Percentiles rank a stretch among this genome's conserved stretches.
Conservation (phyloP, 1,284 basidiomycete species). For the Ustilago xerochloae region DNA sequence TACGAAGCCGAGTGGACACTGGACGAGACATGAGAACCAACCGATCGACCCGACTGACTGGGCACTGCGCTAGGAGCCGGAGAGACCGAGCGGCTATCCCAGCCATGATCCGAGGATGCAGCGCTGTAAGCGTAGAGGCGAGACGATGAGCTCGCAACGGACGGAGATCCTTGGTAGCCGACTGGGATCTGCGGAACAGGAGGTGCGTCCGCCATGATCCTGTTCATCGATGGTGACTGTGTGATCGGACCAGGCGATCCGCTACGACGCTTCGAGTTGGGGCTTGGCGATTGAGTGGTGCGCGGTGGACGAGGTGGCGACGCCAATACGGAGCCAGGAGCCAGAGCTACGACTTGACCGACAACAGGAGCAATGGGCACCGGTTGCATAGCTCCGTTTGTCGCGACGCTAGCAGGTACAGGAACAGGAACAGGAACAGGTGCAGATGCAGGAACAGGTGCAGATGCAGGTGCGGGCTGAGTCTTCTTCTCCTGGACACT, state of each 20-base stretch:
- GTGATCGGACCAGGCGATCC: conserved; percentile 14
- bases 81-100: conserved; percentile 40
- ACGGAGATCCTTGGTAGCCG: conserved; percentile 22
- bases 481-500: conserved; percentile 25
- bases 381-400: background rate
- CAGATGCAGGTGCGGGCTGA: conserved; percentile 6
- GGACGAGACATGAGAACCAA: conserved; percentile 53
- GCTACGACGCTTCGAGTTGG: conserved; percentile 27
- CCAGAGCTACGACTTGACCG: conserved; percentile 13
- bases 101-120: conserved; percentile 27
- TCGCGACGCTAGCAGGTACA: background rate
- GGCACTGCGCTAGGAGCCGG: conserved; percentile 48
- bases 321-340: conserved; percentile 15
- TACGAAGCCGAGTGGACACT: conserved; percentile 42
- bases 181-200: conserved; percentile 47
- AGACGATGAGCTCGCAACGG: conserved; percentile 41
- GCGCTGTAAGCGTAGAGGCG: conserved; percentile 35
- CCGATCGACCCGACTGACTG: conserved; percentile 47
- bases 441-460: background rate
- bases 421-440: background rate
- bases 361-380: conserved; percentile 9
- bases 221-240: conserved; percentile 32
- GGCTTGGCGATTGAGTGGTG: conserved; percentile 8
- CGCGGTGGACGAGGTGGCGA: conserved; percentile 24
- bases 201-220: conserved; percentile 49